Base-by-base conservation (phyloP, 2,329 filamentous ascomycete species). In the Ophiostoma pallidulum region DNA sequence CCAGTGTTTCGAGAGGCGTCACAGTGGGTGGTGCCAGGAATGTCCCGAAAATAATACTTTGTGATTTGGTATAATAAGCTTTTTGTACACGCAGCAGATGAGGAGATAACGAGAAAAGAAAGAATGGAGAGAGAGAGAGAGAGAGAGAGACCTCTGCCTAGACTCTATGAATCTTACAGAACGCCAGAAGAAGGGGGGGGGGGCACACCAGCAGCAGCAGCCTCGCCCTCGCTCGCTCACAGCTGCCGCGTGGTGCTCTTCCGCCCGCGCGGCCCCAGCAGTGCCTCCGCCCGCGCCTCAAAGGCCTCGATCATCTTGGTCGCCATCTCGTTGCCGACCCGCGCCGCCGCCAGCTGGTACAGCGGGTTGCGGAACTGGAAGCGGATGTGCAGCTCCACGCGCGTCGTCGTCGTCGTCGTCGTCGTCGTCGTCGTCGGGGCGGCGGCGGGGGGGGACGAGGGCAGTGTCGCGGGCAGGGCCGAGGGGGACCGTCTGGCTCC, bases 281-380 rank as follows among this genome's bases (percentile, higher is more conserved):
- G 77, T 58, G 76, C 69, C 60, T 70, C 71, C 6, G 92, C 89
- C 59, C 86, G 75, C 65, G 78, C 77, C 69, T 96, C 90, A 69
- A 98, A 98, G 1, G 92, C 91, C 63, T 86, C 82, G 55, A 97
- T 85, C 89, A 98, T 95, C 54, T 85, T 73, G 4, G 80, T 81
- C 1, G 88, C 91, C 53, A 96, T 80, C 66, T 86, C 88, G 28
- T 87, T 84, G 54, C 88, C 87, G 20, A 92, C 82, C 29, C 86
- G 83, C 32, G 80, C 75, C 62, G 90, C 92, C 60, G 96, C 71
- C 18, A 85, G 80, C 36, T 81, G 82, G 67, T 96, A 94, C 48
- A 95, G 63, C n/a, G 90, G 87, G 65, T 90, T 97, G 57, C 79
- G 74, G 62, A 98, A 96, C 63, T 83, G 78, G 63, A 90, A 96